Base-by-base conservation (phyloP, 2,329 filamentous ascomycete genomes). In the Ascocoryne sarcoides region DNA sequence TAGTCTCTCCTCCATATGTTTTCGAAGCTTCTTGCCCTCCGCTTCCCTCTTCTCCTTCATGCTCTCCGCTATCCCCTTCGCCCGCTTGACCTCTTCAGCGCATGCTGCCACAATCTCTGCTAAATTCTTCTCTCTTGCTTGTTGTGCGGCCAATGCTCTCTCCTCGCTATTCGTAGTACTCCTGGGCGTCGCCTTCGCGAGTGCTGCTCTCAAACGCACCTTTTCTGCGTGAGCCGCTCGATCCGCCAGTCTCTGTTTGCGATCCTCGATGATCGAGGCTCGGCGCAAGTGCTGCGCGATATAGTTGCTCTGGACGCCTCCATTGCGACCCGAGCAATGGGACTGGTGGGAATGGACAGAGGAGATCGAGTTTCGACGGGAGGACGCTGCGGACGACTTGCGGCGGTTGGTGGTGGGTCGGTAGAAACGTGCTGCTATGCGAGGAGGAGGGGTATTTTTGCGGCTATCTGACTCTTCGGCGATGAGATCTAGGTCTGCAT, bases 211-310 rank as follows among this genome's bases (percentile, higher is more conserved):
- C 45, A 87, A 64, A 37, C 85, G 79, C 12, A 92, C 85, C 59
- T 89, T 86, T 61, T 92, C 85, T 16, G 82, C 85, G 61, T 92
- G 84, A 5, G 82, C 82, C 19, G 85, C 85, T 41, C 84, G 71
- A 60, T 89, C 84, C 40, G 85, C 84, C 14, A 92, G 70, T 15
- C 84, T 75, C 10, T 84, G 84, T 58, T 85, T 87, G 46, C 85
- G 79, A 50, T 82, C 82, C 60, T 89, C 84, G 46, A 90, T 74
- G 43, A 90, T 89, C 12, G 82, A 86, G 36, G 83, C 80, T 39
- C 85, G 79, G 32, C 85, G 84, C 42, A 88, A 69, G 58, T 88
- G 84, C 58, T 88, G 84, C 42, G 84, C 83, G 40, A 88, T 69
- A 61, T 85, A 74, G 59, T 84, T 84, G 67, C 80, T 87, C 63